A percentile compares a stretch with the other conserved stretches of the same genome.
Conservation (phyloP, 2,329 filamentous ascomycete genomes). For the Epichloe coenophiala region DNA sequence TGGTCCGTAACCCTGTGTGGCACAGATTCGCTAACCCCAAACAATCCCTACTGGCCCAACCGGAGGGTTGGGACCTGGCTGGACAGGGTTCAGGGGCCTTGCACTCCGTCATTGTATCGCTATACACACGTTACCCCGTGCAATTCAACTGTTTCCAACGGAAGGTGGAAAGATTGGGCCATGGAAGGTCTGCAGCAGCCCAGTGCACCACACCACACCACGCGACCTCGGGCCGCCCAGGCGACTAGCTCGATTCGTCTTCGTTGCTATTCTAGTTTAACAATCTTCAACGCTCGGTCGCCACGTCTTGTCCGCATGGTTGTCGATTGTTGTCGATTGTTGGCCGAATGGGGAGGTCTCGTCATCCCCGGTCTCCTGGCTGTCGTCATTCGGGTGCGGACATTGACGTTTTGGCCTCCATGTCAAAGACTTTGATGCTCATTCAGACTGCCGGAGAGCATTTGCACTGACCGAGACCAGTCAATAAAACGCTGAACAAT, state of each 20-base stretch:
- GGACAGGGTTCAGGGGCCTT: conserved; percentile 1
- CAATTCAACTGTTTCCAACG: too few species aligned
- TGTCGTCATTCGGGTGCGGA: not conserved
- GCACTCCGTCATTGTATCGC: not conserved
- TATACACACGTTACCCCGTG: not conserved
- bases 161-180: too few species aligned
- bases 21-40: not conserved
- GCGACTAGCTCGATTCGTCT: not conserved
- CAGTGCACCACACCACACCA: too few species aligned
- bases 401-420: too few species aligned
- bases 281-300: not conserved
- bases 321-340: not conserved
- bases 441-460: too few species aligned
- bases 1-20: not conserved
- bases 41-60: not conserved
- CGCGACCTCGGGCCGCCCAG: not conserved
- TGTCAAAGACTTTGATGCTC: too few species aligned
- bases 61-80: not conserved
- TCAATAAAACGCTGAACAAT: too few species aligned
- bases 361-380: not conserved
- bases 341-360: not conserved
- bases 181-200: too few species aligned
- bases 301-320: not conserved
- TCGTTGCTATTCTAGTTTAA: not conserved
- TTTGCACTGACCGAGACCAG: too few species aligned